phyloP scores from a whole-genome alignment of 2,329 filamentous ascomycete genomes.

The Penicillium frequentans region DNA sequence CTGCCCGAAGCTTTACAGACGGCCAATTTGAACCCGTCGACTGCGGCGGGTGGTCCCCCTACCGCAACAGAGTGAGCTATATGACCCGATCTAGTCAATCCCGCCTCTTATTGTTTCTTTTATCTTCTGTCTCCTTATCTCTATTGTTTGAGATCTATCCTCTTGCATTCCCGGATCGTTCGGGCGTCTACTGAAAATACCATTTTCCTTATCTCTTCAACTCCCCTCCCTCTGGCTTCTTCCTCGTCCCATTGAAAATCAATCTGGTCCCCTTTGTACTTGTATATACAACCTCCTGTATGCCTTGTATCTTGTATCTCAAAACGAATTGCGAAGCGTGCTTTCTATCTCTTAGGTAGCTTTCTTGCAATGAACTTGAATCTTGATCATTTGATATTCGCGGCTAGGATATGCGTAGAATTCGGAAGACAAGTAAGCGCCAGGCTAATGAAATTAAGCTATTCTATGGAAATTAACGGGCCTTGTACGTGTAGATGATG shows the following conservation, averaged over 20 bases:
- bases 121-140: conserved; percentile 1
- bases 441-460: neutral
- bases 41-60: conserved; percentile 20
- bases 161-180: conserved; percentile 23
- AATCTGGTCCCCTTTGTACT: neutral
- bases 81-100: neutral
- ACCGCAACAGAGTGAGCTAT: conserved; percentile 24
- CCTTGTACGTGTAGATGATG: neutral
- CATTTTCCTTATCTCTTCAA: conserved; percentile 12
- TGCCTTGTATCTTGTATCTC: neutral
- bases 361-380: neutral
- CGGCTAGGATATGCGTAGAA: neutral
- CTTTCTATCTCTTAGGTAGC: neutral
- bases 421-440: neutral
- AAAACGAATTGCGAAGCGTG: neutral
- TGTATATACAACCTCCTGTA: neutral
- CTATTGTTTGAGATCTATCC: conserved; percentile 6
- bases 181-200: conserved; percentile 27
- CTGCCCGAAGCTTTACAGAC: conserved; percentile 57
- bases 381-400: neutral
- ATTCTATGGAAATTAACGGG: neutral
- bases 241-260: neutral
- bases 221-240: neutral
- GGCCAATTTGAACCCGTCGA: conserved; percentile 28
- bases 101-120: neutral